These are phyloP conservation scores for Penicillium daleae DNA, from an alignment of 495 filamentous ascomycete species.

Conservation along the genomic window DNA sequence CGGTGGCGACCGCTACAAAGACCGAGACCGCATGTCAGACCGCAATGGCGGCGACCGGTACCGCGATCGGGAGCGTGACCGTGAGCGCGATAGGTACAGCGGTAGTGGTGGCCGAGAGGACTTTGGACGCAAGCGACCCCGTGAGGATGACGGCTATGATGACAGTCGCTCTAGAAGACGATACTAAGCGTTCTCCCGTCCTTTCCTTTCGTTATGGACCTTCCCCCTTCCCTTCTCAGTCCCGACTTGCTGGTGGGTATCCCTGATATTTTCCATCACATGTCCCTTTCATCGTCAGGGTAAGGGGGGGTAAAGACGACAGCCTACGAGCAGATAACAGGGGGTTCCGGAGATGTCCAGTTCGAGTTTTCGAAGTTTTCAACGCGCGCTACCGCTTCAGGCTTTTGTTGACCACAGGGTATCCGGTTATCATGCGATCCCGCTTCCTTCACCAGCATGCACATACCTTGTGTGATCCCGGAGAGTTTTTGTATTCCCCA, in stretches of 20 bases:
- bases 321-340: constrained; percentile 14
- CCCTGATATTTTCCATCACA: constrained; percentile 43
- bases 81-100: constrained; percentile 43
- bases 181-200: constrained; percentile 55
- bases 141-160: constrained; percentile 67
- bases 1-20: constrained; percentile 21
- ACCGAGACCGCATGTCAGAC: constrained; percentile 24
- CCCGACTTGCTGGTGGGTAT: constrained; percentile 57
- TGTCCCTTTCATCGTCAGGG: constrained; percentile 63
- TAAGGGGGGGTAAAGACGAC: constrained; percentile 52
- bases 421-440: constrained; percentile 5
- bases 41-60: constrained; percentile 49
- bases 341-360: constrained; percentile 12
- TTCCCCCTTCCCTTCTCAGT: constrained; percentile 27
- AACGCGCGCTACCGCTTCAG: constrained; percentile 7
- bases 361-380: constrained; percentile 9
- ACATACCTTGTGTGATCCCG: constrained; percentile 13
- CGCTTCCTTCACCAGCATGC: constrained; percentile 12
- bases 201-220: constrained; percentile 31
- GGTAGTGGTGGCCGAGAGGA: constrained; percentile 64
- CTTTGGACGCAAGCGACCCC: constrained; percentile 58
- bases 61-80: constrained; percentile 59
- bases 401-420: constrained; percentile 9
- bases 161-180: constrained; percentile 79
- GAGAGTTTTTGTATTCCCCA: constrained; percentile 29